Evolutionary conservation across 495 filamentous ascomycete species (phyloP).

Genomic region (Aspergillus bridgeri): DNA sequence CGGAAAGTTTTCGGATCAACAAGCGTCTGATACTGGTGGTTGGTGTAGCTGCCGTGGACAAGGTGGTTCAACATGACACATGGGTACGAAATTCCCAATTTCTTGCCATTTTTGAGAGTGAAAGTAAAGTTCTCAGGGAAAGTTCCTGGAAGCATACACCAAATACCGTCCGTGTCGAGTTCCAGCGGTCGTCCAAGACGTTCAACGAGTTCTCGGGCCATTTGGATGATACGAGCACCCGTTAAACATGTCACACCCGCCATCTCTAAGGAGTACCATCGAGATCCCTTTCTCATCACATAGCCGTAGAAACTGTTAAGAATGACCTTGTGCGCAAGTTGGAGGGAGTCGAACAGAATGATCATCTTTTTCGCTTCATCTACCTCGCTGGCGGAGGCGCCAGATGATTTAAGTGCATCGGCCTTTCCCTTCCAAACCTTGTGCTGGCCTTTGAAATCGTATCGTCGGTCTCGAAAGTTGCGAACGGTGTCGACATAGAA

Average conservation of each 20-base stretch:
- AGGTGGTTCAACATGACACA: conserved; percentile 99
- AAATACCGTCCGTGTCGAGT: conserved; percentile 99
- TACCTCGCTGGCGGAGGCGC: conserved; percentile 71
- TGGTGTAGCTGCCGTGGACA: conserved; percentile 92
- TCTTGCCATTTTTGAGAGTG: conserved; percentile 91
- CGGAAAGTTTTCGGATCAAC: conserved; percentile 73
- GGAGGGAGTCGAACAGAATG: conserved; percentile 89
- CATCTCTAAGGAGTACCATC: conserved; percentile 99
- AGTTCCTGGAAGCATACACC: conserved; percentile 97
- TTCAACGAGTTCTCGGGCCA: conserved; percentile 92
- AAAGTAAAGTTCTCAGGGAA: conserved; percentile 98
- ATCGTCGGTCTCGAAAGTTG: conserved; percentile 90
- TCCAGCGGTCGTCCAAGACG: conserved; percentile 90
- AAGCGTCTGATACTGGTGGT: conserved; percentile 92
- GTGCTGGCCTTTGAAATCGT: conserved; percentile 96
- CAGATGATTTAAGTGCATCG: conserved; percentile 75
- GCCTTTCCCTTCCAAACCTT: conserved; percentile 99
- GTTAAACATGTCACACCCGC: conserved; percentile 97
- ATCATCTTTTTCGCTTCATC: conserved; percentile 99
- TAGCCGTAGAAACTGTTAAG: conserved; percentile 99
- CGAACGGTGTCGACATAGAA: conserved; percentile 98
- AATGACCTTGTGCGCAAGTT: conserved; percentile 98
- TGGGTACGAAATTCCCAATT: conserved; percentile 90
- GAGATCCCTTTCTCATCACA: conserved; percentile 97
- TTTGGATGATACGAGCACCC: conserved; percentile 94